A percentile compares a stretch with the other conserved stretches of the same genome.
These are phyloP conservation scores for Tricholoma sp. DNA, from an alignment of 768 basidiomycete species.

Conservation along the genomic window DNA sequence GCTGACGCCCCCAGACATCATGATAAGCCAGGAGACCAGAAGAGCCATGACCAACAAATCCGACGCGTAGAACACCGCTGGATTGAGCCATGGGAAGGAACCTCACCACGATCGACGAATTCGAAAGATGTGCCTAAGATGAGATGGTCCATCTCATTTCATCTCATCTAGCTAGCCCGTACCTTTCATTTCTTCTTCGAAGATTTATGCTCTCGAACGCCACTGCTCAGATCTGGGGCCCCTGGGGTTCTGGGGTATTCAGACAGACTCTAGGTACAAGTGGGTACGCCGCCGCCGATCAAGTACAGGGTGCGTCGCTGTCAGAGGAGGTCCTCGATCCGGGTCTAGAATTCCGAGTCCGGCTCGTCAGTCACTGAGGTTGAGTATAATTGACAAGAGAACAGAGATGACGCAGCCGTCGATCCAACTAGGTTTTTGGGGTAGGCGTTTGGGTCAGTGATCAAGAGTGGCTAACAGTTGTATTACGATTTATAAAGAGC, in stretches of 20 bases:
- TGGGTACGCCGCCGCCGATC: not conserved
- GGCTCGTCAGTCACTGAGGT: not conserved
- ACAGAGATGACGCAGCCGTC: too few species aligned
- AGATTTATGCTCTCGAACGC: not conserved
- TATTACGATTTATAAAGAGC: too few species aligned
- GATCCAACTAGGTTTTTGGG: too few species aligned
- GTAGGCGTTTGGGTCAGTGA: too few species aligned
- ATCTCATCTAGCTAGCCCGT: not conserved
- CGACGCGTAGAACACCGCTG: not conserved
- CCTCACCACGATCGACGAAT: not conserved
- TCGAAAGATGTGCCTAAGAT: not conserved
- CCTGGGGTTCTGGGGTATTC: not conserved
- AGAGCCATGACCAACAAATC: not conserved
- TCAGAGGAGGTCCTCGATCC: too few species aligned
- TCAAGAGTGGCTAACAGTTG: too few species aligned
- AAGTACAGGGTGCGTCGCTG: too few species aligned
- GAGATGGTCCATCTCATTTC: not conserved
- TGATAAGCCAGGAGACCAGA: not conserved
- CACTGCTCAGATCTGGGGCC: not conserved
- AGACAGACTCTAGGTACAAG: not conserved
- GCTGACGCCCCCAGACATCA: not conserved
- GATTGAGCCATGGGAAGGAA: not conserved
- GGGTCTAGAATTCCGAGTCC: not conserved
- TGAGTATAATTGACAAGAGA: not conserved
- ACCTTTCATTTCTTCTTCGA: not conserved